phyloP scores from a whole-genome alignment of 371 early-diverging fungal species.

The Hamiltosporidium tvaerminnensis region DNA sequence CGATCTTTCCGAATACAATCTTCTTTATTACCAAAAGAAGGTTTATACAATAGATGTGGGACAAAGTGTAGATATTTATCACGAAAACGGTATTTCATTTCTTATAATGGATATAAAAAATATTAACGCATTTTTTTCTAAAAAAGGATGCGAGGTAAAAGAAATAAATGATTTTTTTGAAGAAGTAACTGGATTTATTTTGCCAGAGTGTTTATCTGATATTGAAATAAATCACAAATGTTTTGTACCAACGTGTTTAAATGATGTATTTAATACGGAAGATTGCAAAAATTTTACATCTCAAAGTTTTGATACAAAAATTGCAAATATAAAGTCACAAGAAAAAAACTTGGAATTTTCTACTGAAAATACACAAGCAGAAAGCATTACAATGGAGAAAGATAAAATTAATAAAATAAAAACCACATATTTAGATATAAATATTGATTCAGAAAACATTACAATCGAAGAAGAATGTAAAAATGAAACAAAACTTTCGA shows the following conservation, averaged over 20 bases:
- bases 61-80: constrained; percentile 50
- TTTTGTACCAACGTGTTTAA: constrained; percentile 34
- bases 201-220: constrained; percentile 30
- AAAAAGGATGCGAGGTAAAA: constrained; percentile 21
- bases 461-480: neutral
- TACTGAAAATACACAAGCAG: neutral
- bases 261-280: constrained; percentile 31
- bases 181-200: constrained; percentile 30
- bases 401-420: neutral
- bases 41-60: constrained; percentile 52
- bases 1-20: constrained; percentile 93
- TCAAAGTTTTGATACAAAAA: too few species aligned
- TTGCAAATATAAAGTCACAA: neutral
- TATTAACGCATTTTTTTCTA: constrained; percentile 48
- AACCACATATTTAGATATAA: neutral
- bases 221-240: constrained; percentile 25
- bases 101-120: constrained; percentile 49
- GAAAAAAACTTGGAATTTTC: neutral
- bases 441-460: neutral
- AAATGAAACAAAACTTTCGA: neutral
- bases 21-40: constrained; percentile 55
- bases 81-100: constrained; percentile 47
- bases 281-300: constrained; percentile 28
- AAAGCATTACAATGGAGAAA: neutral
- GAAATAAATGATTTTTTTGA: constrained; percentile 35